These are phyloP conservation scores for Amanita thiersii DNA, from an alignment of 768 basidiomycete genomes.

Conservation along the genomic window DNA sequence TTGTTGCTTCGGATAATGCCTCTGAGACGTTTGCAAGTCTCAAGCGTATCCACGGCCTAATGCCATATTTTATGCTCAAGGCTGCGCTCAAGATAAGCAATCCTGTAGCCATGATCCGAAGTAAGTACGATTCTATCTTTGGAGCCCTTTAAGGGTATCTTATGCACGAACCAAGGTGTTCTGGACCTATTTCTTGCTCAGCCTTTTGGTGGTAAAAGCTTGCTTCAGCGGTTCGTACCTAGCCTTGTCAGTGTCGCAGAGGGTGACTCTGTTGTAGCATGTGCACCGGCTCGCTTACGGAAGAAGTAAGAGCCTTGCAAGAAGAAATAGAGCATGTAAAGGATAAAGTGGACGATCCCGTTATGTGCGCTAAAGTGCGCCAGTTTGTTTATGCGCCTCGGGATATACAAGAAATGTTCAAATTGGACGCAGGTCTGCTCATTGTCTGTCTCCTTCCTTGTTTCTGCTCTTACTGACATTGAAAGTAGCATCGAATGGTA, in stretches of 20 bases:
- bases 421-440: constrained; percentile 71
- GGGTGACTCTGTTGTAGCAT: constrained; percentile 43
- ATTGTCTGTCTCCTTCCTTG: not conserved
- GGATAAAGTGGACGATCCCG: constrained; percentile 82
- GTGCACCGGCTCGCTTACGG: constrained; percentile 89
- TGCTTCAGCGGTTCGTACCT: constrained; percentile 69
- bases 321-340: constrained; percentile 85
- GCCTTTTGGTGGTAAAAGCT: constrained; percentile 89
- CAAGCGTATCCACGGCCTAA: constrained; percentile 90
- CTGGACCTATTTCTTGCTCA: constrained; percentile 95
- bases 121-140: constrained; percentile 24
- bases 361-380: constrained; percentile 83
- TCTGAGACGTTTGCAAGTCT: constrained; percentile 82
- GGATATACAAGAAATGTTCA: constrained; percentile 81
- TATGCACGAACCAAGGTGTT: constrained; percentile 33
- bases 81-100: constrained; percentile 88
- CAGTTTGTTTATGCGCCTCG: constrained; percentile 80
- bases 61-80: constrained; percentile 98
- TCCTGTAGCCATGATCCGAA: constrained; percentile 93
- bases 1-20: constrained; percentile 87
- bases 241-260: not conserved
- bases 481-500: constrained; percentile 48
- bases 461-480: constrained; percentile 1
- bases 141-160: constrained; percentile 3
- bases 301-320: constrained; percentile 79